phyloP scores from a whole-genome alignment of 805 yeast species.

The Yamadazyma nakazawae region DNA sequence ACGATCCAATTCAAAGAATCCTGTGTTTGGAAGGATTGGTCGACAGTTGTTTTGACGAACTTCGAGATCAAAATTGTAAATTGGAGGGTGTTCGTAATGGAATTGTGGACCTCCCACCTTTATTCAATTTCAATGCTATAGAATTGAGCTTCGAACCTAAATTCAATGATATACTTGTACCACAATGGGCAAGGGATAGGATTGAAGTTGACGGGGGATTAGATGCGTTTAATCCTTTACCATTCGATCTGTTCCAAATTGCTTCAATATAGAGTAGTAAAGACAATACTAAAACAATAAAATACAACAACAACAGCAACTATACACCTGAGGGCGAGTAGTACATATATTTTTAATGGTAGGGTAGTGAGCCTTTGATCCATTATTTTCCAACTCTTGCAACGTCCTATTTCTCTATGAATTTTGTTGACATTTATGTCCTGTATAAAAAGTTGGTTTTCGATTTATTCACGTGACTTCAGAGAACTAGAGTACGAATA shows the following conservation, averaged over 20 bases:
- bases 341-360: too few species aligned
- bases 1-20: slow-evolving; percentile 65
- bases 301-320: too few species aligned
- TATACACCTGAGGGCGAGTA: too few species aligned
- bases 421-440: too few species aligned
- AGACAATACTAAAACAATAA: not conserved
- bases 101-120: slow-evolving; percentile 42
- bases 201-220: slow-evolving; percentile 8
- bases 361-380: too few species aligned
- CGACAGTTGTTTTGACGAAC: slow-evolving; percentile 54
- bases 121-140: slow-evolving; percentile 50
- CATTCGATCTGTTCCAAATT: slow-evolving; percentile 9
- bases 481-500: too few species aligned
- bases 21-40: slow-evolving; percentile 53
- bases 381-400: too few species aligned
- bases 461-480: too few species aligned
- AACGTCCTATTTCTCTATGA: too few species aligned
- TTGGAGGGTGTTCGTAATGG: slow-evolving; percentile 42
- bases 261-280: slow-evolving; percentile 6
- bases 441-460: too few species aligned
- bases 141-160: slow-evolving; percentile 47
- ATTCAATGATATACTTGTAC: slow-evolving; percentile 39
- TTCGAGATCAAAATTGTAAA: slow-evolving; percentile 35
- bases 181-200: slow-evolving; percentile 29
- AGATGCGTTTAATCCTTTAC: slow-evolving; percentile 10